Conservation (phyloP, 2,329 filamentous ascomycete genomes). For the Endothia cerciana region DNA sequence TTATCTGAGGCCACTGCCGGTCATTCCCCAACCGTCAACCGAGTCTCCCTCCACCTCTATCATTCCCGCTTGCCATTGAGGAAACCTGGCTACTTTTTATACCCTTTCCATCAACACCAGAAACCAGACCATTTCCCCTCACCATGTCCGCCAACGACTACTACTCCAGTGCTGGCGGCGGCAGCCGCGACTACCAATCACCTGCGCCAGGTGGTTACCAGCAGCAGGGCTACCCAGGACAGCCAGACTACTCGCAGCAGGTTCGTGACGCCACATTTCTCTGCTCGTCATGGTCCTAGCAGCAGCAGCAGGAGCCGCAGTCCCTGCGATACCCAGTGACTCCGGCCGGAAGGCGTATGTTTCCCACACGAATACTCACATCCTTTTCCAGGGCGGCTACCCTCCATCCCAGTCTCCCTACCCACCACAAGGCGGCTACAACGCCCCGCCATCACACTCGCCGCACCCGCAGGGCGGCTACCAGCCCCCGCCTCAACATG, state of each 20-base stretch:
- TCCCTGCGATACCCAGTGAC: neutral
- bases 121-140: neutral
- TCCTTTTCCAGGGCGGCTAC: conserved; percentile 28
- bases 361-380: conserved; percentile 27
- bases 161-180: conserved; percentile 25
- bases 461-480: conserved; percentile 32
- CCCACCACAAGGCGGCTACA: conserved; percentile 26
- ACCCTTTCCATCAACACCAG: neutral
- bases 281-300: neutral
- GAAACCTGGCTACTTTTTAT: no score
- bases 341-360: no score
- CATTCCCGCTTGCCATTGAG: no score
- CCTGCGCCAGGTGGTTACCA: conserved; percentile 29
- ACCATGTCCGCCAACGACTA: conserved; percentile 34
- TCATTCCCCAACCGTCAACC: no score
- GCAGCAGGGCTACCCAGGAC: conserved; percentile 30
- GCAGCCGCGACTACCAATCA: conserved; percentile 21
- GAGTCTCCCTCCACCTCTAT: no score
- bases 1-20: no score
- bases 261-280: conserved; percentile 25
- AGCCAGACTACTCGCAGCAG: conserved; percentile 34
- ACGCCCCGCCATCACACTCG: conserved; percentile 30
- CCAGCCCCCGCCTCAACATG: conserved; percentile 30
- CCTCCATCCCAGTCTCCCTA: conserved; percentile 27
- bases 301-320: neutral